A percentile compares a stretch with the other conserved stretches of the same genome.
Evolutionary conservation across 345 rosid genomes (phyloP).

Genomic region (Microthlaspi erraticum): DNA sequence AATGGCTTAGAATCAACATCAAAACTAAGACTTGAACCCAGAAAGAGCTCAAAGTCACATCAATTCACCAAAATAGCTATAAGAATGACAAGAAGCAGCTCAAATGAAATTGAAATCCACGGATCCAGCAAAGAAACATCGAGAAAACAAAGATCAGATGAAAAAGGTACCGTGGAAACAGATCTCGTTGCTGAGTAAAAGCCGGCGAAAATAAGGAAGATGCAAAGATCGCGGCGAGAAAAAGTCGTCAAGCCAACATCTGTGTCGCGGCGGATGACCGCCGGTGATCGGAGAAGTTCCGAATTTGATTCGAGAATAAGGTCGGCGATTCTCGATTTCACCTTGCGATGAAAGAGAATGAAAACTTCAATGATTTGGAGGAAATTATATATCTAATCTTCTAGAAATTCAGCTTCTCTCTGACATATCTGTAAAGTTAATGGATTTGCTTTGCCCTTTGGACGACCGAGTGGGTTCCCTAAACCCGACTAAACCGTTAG

Average conservation of each 20-base stretch:
- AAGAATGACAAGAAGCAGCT: conserved; percentile 10
- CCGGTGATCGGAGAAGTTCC: conserved; percentile 30
- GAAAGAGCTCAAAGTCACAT: conserved; percentile 21
- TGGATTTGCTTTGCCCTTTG: conserved; percentile 34
- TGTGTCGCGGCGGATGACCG: conserved; percentile 20
- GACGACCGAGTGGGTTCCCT: conserved; percentile 4
- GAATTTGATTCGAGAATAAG: conserved; percentile 24
- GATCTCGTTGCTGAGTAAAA: conserved; percentile 31
- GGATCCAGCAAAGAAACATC: conserved; percentile 29
- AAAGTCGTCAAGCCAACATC: conserved; percentile 27
- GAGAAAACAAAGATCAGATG: neutral
- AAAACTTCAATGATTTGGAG: conserved; percentile 1
- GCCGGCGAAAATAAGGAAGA: conserved; percentile 18
- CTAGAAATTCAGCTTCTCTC: conserved; percentile 38
- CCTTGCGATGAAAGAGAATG: conserved; percentile 33
- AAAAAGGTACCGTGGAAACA: conserved; percentile 36
- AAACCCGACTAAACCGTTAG: conserved; percentile 32
- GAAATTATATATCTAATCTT: conserved; percentile 2
- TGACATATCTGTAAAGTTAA: conserved; percentile 36
- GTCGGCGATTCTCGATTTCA: conserved; percentile 32
- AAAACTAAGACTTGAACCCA: conserved; percentile 25
- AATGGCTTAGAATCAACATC: conserved; percentile 26
- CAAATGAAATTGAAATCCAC: conserved; percentile 5
- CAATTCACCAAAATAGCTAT: conserved; percentile 6
- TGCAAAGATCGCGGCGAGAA: conserved; percentile 33